Percentiles rank a stretch among this genome's conserved stretches.
phyloP scores from a whole-genome alignment of 257 asterid genomes.

The Anisodus tanguticus region DNA sequence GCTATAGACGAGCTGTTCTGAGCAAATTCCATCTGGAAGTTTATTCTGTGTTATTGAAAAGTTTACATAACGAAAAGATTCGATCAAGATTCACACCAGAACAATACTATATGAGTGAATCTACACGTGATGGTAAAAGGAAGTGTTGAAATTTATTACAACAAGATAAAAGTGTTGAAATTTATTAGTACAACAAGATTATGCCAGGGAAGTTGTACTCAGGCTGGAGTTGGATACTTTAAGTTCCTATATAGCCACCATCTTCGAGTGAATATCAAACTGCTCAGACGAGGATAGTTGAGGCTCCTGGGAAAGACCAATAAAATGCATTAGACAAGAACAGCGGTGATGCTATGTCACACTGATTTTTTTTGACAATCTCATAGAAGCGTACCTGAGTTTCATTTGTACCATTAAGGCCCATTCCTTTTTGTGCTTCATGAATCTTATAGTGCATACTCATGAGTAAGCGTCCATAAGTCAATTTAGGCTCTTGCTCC shows the following conservation, averaged over 20 bases:
- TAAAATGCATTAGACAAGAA: constrained; percentile 25
- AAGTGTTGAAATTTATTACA: not conserved
- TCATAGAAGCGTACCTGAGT: constrained; percentile 30
- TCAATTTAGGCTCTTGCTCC: constrained; percentile 53
- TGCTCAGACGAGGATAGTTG: constrained; percentile 63
- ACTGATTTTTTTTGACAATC: not conserved
- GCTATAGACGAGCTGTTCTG: not conserved
- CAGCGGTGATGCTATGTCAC: not conserved
- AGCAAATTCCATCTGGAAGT: constrained; percentile 17
- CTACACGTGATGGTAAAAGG: not conserved
- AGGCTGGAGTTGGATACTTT: constrained; percentile 32
- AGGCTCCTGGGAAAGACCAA: constrained; percentile 64
- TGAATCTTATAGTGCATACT: constrained; percentile 51
- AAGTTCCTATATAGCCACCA: constrained; percentile 45
- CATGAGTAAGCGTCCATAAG: constrained; percentile 62
- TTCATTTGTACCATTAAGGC: constrained; percentile 38
- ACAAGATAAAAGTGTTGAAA: not conserved
- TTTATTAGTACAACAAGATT: constrained; percentile 26
- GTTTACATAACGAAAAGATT: not conserved
- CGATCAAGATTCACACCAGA: not conserved
- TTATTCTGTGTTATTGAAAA: not conserved
- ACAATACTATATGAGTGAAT: not conserved
- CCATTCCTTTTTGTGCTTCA: constrained; percentile 47
- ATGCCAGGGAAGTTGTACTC: not conserved
- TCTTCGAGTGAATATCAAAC: constrained; percentile 66